Evolutionary conservation across 1,284 basidiomycete genomes (phyloP), one percentile per base, ranked within the genome.

Genomic region (Ustilago crameri): DNA sequence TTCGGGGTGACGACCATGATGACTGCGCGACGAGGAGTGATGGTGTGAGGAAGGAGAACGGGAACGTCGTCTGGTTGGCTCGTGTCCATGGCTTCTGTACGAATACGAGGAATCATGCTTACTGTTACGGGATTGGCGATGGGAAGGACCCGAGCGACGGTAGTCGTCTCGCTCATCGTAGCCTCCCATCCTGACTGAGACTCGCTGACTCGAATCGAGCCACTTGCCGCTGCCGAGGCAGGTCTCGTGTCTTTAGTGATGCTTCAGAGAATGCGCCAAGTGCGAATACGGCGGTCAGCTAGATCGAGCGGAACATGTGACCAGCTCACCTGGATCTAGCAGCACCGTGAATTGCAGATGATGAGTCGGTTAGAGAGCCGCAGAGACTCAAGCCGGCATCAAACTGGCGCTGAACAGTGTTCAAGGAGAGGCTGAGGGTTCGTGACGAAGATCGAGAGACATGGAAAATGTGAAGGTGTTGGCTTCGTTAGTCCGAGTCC

Each of bases 21-120:
- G 65, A 18, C 71, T 69, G 54, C 58, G 64, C 40, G 65, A 68
- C 42, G 58, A 62, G 44, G 68, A 57, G 40, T 51, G 45, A 37
- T 55, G 55, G 51, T 62, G 49, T 41, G 59, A 57, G 50, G 74
- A 44, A 57, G 69, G 69, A 53, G 74, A 75, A 63, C 71, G 71
- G 54, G 71, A 74, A 43, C 61, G 71, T 47, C 71, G 71, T 69
- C 71, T 68, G 62, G 57, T 69, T 42, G 71, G 71, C 58, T 64
- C 65, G 45, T 54, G 58, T 55, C 56, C 60, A 38, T 63, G 66
- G 48, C 58, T 56, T 57, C 55, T 62, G 46, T 57, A 57, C 23
- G 63, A 56, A 41, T 55, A 60, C 47, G 65, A 57, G 52, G 55
- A 37, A 41, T 67, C 58, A 69, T 72, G 74, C 74, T 75, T 75